Conservation (phyloP, 73 alveolate genomes). For the Diophrys sp. region DNA sequence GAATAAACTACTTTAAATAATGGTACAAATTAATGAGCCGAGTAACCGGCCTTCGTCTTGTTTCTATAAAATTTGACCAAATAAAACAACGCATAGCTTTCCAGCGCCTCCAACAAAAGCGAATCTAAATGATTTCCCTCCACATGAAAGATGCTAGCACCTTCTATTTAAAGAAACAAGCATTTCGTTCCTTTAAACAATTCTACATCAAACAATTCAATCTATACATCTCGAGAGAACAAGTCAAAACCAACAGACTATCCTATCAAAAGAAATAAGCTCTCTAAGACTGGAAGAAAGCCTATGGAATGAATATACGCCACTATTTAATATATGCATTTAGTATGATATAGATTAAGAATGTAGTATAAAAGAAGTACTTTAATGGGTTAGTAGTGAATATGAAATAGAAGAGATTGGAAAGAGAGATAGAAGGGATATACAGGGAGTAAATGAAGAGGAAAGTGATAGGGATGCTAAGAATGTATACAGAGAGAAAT, state of each 20-base stretch:
- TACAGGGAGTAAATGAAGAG: not conserved
- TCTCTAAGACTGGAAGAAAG: not conserved
- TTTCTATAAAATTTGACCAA: not conserved
- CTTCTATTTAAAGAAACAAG: not conserved
- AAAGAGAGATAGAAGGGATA: not conserved
- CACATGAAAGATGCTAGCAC: not conserved
- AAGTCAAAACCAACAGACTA: not conserved
- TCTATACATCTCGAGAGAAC: not conserved
- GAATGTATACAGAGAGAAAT: not conserved
- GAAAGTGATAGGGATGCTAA: not conserved
- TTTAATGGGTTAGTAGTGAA: not conserved
- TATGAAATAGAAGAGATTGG: too few relatives aligned
- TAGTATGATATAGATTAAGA: not conserved
- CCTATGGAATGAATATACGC: not conserved
- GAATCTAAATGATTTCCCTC: not conserved
- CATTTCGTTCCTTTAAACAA: not conserved
- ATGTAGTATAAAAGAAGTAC: not conserved
- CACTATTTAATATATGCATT: slow-evolving; percentile 1
- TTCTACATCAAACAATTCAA: not conserved
- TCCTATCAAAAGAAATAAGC: not conserved
- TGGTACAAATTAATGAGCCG: slow-evolving; percentile 2
- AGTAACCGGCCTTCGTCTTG: not conserved
- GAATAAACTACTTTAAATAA: not conserved
- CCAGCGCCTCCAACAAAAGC: not conserved
- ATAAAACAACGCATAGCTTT: not conserved